Evolutionary conservation across 2,329 filamentous ascomycete species (phyloP).

Genomic region (Pseudogymnoascus destructans): DNA sequence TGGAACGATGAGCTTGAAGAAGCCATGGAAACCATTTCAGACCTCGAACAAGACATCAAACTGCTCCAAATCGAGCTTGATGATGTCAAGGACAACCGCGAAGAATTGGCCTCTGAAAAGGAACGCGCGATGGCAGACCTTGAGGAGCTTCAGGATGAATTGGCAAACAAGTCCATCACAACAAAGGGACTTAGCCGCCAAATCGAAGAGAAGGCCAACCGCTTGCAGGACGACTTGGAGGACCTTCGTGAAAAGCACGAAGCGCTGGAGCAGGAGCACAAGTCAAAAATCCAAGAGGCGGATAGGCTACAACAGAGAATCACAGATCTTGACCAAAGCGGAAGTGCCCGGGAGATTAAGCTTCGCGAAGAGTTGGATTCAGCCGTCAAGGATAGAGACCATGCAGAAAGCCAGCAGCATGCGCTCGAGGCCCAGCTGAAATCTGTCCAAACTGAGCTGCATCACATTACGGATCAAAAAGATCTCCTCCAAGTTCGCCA

Average conservation of each 20-base stretch:
- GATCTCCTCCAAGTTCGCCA: slow-evolving; percentile 56
- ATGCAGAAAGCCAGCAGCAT: slow-evolving; percentile 25
- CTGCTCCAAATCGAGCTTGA: slow-evolving; percentile 41
- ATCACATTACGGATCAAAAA: slow-evolving; percentile 50
- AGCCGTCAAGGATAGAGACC: slow-evolving; percentile 25
- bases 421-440: slow-evolving; percentile 38
- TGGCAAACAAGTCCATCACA: slow-evolving; percentile 65
- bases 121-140: slow-evolving; percentile 45
- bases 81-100: slow-evolving; percentile 40
- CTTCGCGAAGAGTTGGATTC: slow-evolving; percentile 32
- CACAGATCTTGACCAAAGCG: slow-evolving; percentile 23
- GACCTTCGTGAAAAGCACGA: slow-evolving; percentile 33
- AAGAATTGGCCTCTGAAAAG: slow-evolving; percentile 41
- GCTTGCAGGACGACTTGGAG: slow-evolving; percentile 54
- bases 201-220: slow-evolving; percentile 55
- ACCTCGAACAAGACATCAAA: slow-evolving; percentile 42
- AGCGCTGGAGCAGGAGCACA: slow-evolving; percentile 31
- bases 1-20: slow-evolving; percentile 40
- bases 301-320: slow-evolving; percentile 32
- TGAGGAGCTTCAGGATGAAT: slow-evolving; percentile 59
- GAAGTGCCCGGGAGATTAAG: slow-evolving; percentile 27
- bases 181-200: slow-evolving; percentile 64
- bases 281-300: slow-evolving; percentile 31
- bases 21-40: slow-evolving; percentile 43
- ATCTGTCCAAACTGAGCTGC: slow-evolving; percentile 45